Conservation (phyloP, 2,329 filamentous ascomycete species). For the Stemphylium lycopersici region DNA sequence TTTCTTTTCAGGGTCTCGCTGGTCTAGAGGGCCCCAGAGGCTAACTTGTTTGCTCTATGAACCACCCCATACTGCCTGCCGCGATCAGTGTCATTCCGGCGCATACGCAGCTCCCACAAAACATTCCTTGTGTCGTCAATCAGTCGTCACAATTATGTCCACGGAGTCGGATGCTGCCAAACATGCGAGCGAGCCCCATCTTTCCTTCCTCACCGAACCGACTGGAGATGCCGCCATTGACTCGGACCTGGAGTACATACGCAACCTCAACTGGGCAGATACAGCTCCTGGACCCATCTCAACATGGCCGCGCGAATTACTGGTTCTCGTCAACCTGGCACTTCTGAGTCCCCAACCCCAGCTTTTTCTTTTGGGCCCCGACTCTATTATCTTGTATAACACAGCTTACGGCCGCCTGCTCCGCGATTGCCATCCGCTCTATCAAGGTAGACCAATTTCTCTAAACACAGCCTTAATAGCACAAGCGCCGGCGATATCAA, state of each 20-base stretch:
- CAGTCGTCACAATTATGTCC: neutral
- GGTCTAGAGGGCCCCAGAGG: neutral
- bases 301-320: conserved; percentile 6
- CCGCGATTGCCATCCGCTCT: conserved; percentile 3
- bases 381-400: conserved; percentile 5
- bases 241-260: conserved; percentile 2
- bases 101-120: neutral
- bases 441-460: conserved; percentile 1
- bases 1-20: neutral
- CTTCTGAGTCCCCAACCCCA: conserved; percentile 4
- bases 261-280: conserved; percentile 2
- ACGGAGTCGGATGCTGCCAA: neutral
- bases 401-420: conserved; percentile 4
- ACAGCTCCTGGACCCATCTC: conserved; percentile 1
- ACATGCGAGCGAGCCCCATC: neutral
- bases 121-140: neutral
- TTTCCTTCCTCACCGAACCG: conserved; percentile 2
- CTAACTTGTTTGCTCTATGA: neutral
- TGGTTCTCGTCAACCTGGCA: conserved; percentile 4
- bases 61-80: neutral
- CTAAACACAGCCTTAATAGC: conserved; percentile 5
- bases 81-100: neutral
- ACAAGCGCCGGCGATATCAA: neutral
- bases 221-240: conserved; percentile 5
- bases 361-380: conserved; percentile 2